Conservation (phyloP, 2,329 filamentous ascomycete genomes). For the Cercospora sesami region DNA sequence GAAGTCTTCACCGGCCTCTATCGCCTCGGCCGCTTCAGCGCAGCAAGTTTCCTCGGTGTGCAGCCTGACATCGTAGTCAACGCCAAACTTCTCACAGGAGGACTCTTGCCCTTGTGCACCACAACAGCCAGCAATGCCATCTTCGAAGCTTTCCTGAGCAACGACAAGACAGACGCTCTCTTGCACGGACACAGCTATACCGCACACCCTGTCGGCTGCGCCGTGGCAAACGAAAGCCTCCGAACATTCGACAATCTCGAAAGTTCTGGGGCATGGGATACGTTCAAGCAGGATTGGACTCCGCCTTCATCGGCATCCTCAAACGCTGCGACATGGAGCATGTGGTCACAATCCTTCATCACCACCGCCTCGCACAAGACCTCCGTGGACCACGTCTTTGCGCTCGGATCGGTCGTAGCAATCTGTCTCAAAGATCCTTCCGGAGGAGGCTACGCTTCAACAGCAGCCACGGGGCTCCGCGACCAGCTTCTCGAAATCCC, state of each 20-base stretch:
- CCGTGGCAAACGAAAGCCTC: conserved; percentile 70
- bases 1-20: conserved; percentile 87
- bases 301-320: not conserved
- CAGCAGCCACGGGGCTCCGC: conserved; percentile 55
- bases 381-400: conserved; percentile 66
- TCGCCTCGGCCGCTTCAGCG: conserved; percentile 70
- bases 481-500: conserved; percentile 48
- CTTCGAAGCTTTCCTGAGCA: conserved; percentile 68
- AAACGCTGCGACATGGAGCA: conserved; percentile 60
- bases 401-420: conserved; percentile 72
- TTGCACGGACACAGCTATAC: conserved; percentile 87
- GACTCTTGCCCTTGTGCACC: conserved; percentile 72
- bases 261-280: conserved; percentile 56
- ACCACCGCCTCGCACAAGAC: conserved; percentile 57
- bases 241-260: conserved; percentile 62
- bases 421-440: conserved; percentile 57
- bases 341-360: conserved; percentile 66
- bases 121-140: conserved; percentile 74
- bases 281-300: conserved; percentile 54
- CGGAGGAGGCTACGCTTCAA: conserved; percentile 57
- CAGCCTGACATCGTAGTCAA: conserved; percentile 76
- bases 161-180: conserved; percentile 74
- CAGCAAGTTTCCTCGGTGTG: conserved; percentile 67
- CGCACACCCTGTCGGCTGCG: conserved; percentile 77
- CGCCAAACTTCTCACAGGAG: conserved; percentile 81